These are phyloP conservation scores for Endoconidiophora polonica DNA, from an alignment of 2,329 filamentous ascomycete species.

Conservation along the genomic window DNA sequence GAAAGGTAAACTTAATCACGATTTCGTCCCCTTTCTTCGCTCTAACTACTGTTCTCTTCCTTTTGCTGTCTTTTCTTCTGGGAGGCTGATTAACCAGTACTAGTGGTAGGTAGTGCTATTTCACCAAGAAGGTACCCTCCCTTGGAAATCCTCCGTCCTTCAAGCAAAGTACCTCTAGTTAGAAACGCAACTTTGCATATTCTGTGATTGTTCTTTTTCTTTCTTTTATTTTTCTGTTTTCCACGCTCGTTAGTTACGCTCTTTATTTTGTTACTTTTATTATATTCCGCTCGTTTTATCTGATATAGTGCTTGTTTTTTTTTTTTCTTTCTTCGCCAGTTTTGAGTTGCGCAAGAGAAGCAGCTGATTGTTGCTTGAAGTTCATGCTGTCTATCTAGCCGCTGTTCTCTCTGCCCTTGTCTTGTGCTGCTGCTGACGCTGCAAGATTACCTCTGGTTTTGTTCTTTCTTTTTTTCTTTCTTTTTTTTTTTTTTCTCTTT, in stretches of 20 bases:
- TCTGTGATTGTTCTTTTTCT: constrained; percentile 1
- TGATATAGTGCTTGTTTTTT: not conserved
- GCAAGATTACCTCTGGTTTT: constrained; percentile 13
- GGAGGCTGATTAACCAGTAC: no score
- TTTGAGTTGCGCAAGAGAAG: not conserved
- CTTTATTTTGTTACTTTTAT: not conserved
- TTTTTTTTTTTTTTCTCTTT: constrained; percentile 8
- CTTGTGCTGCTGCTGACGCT: not conserved
- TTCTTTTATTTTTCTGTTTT: not conserved
- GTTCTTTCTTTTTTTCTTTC: constrained; percentile 21
- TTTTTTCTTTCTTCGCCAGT: not conserved
- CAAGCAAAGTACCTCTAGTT: not conserved
- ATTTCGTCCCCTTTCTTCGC: not conserved
- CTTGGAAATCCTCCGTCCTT: not conserved
- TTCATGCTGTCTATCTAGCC: constrained; percentile 17
- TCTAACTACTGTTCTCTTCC: not conserved
- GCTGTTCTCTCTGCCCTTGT: constrained; percentile 17
- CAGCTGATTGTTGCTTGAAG: not conserved
- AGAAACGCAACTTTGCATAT: not conserved
- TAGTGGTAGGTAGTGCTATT: not conserved
- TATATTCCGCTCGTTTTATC: not conserved
- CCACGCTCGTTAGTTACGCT: no score
- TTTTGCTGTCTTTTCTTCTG: not conserved
- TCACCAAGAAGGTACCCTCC: not conserved
- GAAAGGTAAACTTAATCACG: not conserved